These are phyloP conservation scores for Ophidiomyces ophidiicola DNA, from an alignment of 2,329 filamentous ascomycete genomes.

Conservation along the genomic window DNA sequence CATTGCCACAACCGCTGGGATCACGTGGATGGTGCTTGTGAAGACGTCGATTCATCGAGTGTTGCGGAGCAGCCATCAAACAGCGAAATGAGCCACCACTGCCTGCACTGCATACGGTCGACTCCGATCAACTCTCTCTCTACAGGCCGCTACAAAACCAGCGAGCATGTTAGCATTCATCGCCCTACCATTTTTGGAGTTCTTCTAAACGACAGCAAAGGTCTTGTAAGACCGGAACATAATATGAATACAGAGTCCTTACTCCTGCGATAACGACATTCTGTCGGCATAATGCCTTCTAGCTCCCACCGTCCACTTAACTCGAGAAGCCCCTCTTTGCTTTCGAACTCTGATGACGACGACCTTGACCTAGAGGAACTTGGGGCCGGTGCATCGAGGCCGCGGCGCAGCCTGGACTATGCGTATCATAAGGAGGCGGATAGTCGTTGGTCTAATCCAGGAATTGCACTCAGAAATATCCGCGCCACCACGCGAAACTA, in stretches of 20 bases:
- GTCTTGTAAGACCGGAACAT: neutral
- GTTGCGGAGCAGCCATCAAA: no score
- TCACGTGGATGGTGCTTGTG: no score
- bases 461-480: slow-evolving; percentile 39
- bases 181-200: no score
- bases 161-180: no score
- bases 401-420: slow-evolving; percentile 19
- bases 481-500: slow-evolving; percentile 38
- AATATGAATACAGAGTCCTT: slow-evolving; percentile 2
- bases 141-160: no score
- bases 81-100: no score
- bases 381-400: slow-evolving; percentile 25
- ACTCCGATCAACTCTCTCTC: no score
- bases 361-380: slow-evolving; percentile 38
- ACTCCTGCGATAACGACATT: neutral
- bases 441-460: slow-evolving; percentile 25
- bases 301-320: slow-evolving; percentile 1
- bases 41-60: no score
- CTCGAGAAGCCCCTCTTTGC: slow-evolving; percentile 13
- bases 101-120: no score
- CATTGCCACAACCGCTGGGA: no score
- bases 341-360: slow-evolving; percentile 26
- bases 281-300: neutral
- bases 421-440: slow-evolving; percentile 7
- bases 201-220: neutral